Evolutionary conservation across 2,329 filamentous ascomycete species (phyloP).

Genomic region (Didymella arachidicola): DNA sequence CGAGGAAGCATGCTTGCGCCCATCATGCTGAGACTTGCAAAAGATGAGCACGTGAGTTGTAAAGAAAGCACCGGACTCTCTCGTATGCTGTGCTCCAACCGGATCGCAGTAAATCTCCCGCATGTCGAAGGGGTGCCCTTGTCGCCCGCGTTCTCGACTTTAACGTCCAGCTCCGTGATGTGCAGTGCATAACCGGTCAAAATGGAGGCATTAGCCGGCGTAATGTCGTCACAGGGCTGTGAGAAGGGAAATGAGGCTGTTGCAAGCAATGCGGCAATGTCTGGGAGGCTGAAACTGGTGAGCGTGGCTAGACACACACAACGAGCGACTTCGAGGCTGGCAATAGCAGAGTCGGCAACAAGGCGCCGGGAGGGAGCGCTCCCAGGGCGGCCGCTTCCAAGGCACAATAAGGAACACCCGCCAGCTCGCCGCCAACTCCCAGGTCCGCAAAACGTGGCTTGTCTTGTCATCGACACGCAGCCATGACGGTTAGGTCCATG

Average conservation of each 20-base stretch:
- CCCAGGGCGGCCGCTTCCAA: constrained; percentile 17
- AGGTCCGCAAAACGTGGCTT: constrained; percentile 28
- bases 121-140: constrained; percentile 19
- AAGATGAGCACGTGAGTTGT: constrained; percentile 16
- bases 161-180: constrained; percentile 17
- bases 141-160: constrained; percentile 21
- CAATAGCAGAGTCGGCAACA: constrained; percentile 16
- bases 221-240: constrained; percentile 25
- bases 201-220: constrained; percentile 12
- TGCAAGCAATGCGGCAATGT: constrained; percentile 8
- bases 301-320: constrained; percentile 15
- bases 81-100: constrained; percentile 20
- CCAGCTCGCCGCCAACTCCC: constrained; percentile 23
- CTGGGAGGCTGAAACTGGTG: constrained; percentile 14
- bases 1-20: constrained; percentile 8
- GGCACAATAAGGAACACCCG: constrained; percentile 26
- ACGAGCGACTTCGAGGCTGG: constrained; percentile 15
- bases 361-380: constrained; percentile 18
- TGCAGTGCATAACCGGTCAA: constrained; percentile 22
- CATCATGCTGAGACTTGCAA: constrained; percentile 1
- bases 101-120: constrained; percentile 20
- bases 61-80: constrained; percentile 8
- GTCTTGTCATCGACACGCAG: constrained; percentile 37
- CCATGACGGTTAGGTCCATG: constrained; percentile 40
- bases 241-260: constrained; percentile 17